Conservation (phyloP, 306 rosid genomes). For the Quercus agrifolia region DNA sequence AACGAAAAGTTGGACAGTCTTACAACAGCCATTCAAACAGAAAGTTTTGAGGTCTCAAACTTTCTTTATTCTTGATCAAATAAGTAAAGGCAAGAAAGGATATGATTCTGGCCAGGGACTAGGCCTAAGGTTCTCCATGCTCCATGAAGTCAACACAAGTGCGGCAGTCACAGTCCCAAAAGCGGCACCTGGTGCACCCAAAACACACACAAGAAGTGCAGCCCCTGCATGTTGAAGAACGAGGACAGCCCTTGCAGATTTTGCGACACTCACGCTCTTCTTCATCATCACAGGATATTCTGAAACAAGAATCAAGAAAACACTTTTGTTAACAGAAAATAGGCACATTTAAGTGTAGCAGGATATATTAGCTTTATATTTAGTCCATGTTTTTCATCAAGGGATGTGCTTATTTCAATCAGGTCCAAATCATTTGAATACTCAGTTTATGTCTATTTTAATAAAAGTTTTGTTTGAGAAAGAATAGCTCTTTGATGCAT, state of each 20-base stretch:
- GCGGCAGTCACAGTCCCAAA: slow-evolving; percentile 42
- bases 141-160: slow-evolving; percentile 45
- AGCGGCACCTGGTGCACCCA: slow-evolving; percentile 58
- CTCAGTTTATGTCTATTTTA: no score
- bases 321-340: neutral
- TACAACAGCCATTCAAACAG: neutral
- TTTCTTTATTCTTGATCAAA: neutral
- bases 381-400: no score
- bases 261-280: slow-evolving; percentile 38
- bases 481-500: no score
- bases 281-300: slow-evolving; percentile 32
- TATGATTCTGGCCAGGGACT: neutral
- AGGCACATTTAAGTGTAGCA: no score
- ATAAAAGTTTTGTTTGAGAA: no score
- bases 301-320: slow-evolving; percentile 1
- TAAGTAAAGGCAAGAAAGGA: neutral
- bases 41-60: neutral
- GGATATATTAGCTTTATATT: no score
- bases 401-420: no score
- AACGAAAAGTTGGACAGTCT: neutral
- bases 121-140: slow-evolving; percentile 22
- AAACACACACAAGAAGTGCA: slow-evolving; percentile 41
- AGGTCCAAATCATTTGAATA: no score
- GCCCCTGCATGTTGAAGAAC: slow-evolving; percentile 26
- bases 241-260: slow-evolving; percentile 34